Conservation (phyloP, 1,284 basidiomycete genomes). For the Trichosporon sp. region DNA sequence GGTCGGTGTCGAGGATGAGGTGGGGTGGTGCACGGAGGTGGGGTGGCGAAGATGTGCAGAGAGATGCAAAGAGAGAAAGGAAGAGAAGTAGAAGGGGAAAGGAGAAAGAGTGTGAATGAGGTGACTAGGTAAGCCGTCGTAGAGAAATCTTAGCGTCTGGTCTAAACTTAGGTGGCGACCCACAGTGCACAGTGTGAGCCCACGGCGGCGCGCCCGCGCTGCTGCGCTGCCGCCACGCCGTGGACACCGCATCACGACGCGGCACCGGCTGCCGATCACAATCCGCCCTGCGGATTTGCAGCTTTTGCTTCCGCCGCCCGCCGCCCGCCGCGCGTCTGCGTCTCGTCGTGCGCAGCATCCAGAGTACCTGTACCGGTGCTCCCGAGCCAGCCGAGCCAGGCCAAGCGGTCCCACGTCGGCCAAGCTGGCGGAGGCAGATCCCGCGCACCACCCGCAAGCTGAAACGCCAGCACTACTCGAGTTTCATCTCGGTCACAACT, state of each 20-base stretch:
- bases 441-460: too few species aligned
- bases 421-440: not conserved
- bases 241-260: not conserved
- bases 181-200: too few species aligned
- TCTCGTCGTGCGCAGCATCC: too few species aligned
- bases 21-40: not conserved
- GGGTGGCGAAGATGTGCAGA: too few species aligned
- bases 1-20: not conserved
- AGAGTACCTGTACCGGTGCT: too few species aligned
- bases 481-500: too few species aligned
- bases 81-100: not conserved
- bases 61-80: not conserved
- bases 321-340: too few species aligned
- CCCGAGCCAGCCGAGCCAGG: not conserved
- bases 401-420: too few species aligned
- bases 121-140: not conserved
- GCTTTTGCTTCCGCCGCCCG: not conserved
- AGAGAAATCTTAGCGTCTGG: not conserved
- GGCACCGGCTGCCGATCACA: not conserved
- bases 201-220: too few species aligned
- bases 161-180: not conserved
- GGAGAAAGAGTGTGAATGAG: not conserved
- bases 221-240: too few species aligned
- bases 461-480: too few species aligned
- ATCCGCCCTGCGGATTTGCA: not conserved